Evolutionary conservation across 768 basidiomycete genomes (phyloP).

Genomic region (Amanita subjunquillea): DNA sequence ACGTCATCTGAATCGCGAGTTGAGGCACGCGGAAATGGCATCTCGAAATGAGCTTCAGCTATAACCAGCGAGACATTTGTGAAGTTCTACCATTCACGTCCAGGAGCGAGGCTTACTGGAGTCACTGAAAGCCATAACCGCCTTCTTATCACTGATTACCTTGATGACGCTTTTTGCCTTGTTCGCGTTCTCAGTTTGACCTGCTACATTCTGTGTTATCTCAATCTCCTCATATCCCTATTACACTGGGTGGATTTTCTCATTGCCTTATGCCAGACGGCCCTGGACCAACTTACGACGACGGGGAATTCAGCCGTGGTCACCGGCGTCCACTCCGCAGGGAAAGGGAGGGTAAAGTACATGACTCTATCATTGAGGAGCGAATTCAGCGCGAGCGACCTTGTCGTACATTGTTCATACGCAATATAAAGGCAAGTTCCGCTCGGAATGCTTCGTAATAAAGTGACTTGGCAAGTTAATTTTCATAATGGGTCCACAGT

Average conservation of each 20-base stretch:
- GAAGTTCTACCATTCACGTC: slow-evolving; percentile 13
- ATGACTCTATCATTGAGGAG: slow-evolving; percentile 88
- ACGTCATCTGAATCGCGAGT: slow-evolving; percentile 29
- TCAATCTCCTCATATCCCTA: slow-evolving; percentile 25
- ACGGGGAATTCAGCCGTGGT: slow-evolving; percentile 31
- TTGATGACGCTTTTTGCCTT: slow-evolving; percentile 12
- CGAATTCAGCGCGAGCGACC: slow-evolving; percentile 90
- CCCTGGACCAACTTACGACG: slow-evolving; percentile 45
- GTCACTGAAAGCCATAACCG: slow-evolving; percentile 13
- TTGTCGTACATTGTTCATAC: slow-evolving; percentile 92
- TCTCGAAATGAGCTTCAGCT: slow-evolving; percentile 36
- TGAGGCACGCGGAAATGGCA: slow-evolving; percentile 42
- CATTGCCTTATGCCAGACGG: slow-evolving; percentile 54
- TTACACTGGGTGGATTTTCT: slow-evolving; percentile 30
- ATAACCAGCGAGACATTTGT: slow-evolving; percentile 32
- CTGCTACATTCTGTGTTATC: slow-evolving; percentile 39
- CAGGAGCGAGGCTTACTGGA: slow-evolving; percentile 6
- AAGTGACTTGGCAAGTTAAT: background rate
- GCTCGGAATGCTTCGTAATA: slow-evolving; percentile 10
- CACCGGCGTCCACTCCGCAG: slow-evolving; percentile 47
- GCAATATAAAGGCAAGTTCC: slow-evolving; percentile 91
- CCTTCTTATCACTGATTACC: background rate
- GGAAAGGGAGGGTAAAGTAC: slow-evolving; percentile 82
- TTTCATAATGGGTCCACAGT: slow-evolving; percentile 32
- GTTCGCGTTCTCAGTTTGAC: slow-evolving; percentile 26